These are phyloP conservation scores for Talaromyces sp. DNA, from an alignment of 2,329 filamentous ascomycete species.

Conservation along the genomic window DNA sequence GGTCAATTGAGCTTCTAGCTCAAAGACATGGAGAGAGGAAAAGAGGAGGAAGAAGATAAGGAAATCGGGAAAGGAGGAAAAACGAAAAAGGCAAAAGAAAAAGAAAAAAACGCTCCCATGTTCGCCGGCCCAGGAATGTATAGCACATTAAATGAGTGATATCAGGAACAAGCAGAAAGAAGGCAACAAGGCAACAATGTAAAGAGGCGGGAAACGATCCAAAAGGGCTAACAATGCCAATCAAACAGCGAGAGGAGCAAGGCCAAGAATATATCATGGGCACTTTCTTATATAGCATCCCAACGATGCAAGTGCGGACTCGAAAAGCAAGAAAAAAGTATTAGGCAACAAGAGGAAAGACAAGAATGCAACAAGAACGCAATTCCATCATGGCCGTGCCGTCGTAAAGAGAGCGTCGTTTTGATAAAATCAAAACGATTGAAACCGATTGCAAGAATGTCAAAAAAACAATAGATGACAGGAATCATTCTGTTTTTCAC, in stretches of 20 bases:
- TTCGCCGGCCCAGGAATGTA: slow-evolving; percentile 22
- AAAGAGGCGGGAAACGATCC: neutral
- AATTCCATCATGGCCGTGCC: slow-evolving; percentile 24
- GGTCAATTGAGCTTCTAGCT: neutral
- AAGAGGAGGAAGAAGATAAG: neutral
- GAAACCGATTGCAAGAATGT: slow-evolving; percentile 16
- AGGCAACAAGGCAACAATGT: slow-evolving; percentile 13
- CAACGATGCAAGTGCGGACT: slow-evolving; percentile 9
- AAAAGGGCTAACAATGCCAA: slow-evolving; percentile 12
- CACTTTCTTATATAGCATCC: slow-evolving; percentile 6
- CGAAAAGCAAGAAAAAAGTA: neutral
- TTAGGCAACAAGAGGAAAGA: slow-evolving; percentile 9
- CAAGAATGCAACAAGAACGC: slow-evolving; percentile 17
- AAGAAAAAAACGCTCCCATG: slow-evolving; percentile 19
- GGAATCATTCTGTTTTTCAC: slow-evolving; percentile 10
- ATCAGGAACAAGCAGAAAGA: slow-evolving; percentile 17
- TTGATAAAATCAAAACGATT: slow-evolving; percentile 16
- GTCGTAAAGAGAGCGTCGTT: slow-evolving; percentile 23
- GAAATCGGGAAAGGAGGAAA: neutral
- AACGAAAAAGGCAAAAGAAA: neutral
- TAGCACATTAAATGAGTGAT: slow-evolving; percentile 23
- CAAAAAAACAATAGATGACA: slow-evolving; percentile 17
- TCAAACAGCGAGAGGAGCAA: slow-evolving; percentile 3
- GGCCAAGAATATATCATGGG: slow-evolving; percentile 2
- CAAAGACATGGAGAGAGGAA: neutral